Evolutionary conservation across 106 monocot genomes (phyloP).

Genomic region (Dendrobium huoshanense): DNA sequence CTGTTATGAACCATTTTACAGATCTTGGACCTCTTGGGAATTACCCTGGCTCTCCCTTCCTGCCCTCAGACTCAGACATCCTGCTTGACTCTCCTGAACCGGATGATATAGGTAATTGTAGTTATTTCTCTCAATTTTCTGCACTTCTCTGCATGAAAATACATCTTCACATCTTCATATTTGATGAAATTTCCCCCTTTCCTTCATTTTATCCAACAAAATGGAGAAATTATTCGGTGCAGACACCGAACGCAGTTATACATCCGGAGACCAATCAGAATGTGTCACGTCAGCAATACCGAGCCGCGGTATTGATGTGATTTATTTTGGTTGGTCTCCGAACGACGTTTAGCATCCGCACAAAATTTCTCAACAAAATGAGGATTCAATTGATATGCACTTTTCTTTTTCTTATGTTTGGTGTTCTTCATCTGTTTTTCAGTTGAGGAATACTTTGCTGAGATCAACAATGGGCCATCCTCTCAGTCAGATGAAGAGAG

Average conservation of each 20-base stretch:
- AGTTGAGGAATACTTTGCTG: constrained; percentile 85
- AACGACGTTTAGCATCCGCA: too few relatives aligned
- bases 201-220: not conserved
- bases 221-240: too few relatives aligned
- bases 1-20: constrained; percentile 11
- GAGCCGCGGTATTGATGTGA: too few relatives aligned
- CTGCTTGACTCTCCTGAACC: constrained; percentile 88
- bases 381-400: not conserved
- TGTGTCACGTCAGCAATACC: too few relatives aligned
- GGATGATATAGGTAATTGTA: constrained; percentile 69
- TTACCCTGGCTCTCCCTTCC: constrained; percentile 79
- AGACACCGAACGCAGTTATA: too few relatives aligned
- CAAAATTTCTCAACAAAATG: too few relatives aligned
- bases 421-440: constrained; percentile 7
- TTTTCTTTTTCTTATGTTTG: not conserved
- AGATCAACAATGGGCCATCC: constrained; percentile 44
- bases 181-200: too few relatives aligned
- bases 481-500: constrained; percentile 82
- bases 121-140: not conserved
- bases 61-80: constrained; percentile 81
- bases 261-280: too few relatives aligned
- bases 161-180: too few relatives aligned
- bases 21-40: constrained; percentile 82
- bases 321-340: too few relatives aligned
- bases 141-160: not conserved